Percentiles rank a stretch among this genome's conserved stretches.
Conservation (phyloP, 2,329 filamentous ascomycete species). For the Cercospora sojina region DNA sequence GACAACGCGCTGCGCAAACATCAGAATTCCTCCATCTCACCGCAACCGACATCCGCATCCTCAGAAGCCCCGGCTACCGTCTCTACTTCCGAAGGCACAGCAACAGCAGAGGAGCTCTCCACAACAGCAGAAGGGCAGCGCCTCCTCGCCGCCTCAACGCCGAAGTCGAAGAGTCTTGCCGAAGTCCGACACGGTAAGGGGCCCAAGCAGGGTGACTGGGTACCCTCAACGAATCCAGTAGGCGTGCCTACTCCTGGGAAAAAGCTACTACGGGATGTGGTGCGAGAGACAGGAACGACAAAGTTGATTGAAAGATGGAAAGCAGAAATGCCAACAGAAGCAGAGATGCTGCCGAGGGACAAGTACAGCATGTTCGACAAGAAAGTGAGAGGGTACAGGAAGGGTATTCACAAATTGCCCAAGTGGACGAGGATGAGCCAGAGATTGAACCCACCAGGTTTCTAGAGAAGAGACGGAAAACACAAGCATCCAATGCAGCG, state of each 20-base stretch:
- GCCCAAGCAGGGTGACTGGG: slow-evolving; percentile 33
- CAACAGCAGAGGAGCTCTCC: slow-evolving; percentile 32
- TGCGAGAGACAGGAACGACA: slow-evolving; percentile 54
- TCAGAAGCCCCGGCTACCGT: slow-evolving; percentile 2
- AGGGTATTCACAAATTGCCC: slow-evolving; percentile 78
- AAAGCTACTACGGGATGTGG: slow-evolving; percentile 30
- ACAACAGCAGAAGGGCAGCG: slow-evolving; percentile 37
- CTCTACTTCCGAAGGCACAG: slow-evolving; percentile 17
- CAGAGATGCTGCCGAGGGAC: slow-evolving; percentile 92
- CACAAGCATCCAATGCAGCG: background rate
- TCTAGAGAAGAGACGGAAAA: slow-evolving; percentile 50
- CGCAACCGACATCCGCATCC: slow-evolving; percentile 15
- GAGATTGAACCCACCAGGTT: slow-evolving; percentile 89
- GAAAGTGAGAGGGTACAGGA: slow-evolving; percentile 92
- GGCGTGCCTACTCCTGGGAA: slow-evolving; percentile 17
- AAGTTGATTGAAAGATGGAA: slow-evolving; percentile 89
- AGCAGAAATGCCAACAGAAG: slow-evolving; percentile 90
- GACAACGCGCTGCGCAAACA: slow-evolving; percentile 64
- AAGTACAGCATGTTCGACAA: slow-evolving; percentile 98
- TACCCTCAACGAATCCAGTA: slow-evolving; percentile 22
- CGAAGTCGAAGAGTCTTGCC: slow-evolving; percentile 17
- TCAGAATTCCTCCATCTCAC: slow-evolving; percentile 48
- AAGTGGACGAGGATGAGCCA: slow-evolving; percentile 96
- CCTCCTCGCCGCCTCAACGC: slow-evolving; percentile 23
- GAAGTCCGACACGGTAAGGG: slow-evolving; percentile 35